Conservation (phyloP, 225 moss, liverwort and hornwort genomes). For the Neckera pumila region DNA sequence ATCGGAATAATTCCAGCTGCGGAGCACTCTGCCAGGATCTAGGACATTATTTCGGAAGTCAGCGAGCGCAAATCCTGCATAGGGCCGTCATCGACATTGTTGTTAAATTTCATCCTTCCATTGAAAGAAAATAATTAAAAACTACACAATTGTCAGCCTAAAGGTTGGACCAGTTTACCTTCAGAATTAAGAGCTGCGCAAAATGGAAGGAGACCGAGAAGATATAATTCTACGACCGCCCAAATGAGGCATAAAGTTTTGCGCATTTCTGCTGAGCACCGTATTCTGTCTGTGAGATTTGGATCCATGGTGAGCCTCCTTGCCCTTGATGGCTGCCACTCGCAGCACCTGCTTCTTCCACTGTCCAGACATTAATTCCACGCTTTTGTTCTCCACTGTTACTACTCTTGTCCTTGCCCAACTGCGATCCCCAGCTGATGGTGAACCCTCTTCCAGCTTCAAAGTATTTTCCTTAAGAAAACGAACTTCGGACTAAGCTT, state of each 20-base stretch:
- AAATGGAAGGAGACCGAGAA: background rate
- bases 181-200: slow-evolving; percentile 21
- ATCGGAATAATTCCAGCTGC: slow-evolving; percentile 32
- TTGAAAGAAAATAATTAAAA: background rate
- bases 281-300: background rate
- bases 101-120: background rate
- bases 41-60: slow-evolving; percentile 13
- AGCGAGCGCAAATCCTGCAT: slow-evolving; percentile 29
- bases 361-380: slow-evolving; percentile 6
- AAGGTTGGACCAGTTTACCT: background rate
- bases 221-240: background rate
- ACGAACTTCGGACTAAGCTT: background rate
- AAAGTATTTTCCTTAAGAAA: background rate
- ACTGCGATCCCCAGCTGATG: background rate
- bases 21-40: slow-evolving; percentile 12
- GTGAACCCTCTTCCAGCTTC: background rate
- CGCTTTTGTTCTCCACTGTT: background rate
- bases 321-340: background rate
- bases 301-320: slow-evolving; percentile 9
- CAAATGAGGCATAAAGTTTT: background rate
- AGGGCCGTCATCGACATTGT: background rate
- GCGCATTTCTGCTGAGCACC: background rate
- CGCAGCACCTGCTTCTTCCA: slow-evolving; percentile 2
- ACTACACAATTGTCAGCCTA: background rate
- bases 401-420: background rate